Conservation (phyloP, 2,329 filamentous ascomycete genomes). For the Trichophyton benhamiae region DNA sequence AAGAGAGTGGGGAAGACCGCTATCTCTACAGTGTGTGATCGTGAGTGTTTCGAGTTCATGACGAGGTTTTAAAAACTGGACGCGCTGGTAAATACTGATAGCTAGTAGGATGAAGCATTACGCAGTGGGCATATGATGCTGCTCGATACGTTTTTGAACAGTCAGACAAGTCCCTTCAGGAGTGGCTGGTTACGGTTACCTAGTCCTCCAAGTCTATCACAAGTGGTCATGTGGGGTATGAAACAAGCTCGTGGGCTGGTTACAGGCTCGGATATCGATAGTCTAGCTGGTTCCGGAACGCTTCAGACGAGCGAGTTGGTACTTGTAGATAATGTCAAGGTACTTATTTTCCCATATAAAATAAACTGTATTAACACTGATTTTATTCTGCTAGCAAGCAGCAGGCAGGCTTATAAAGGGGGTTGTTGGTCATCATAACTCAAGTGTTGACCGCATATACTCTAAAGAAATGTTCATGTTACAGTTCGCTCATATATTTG, state of each 20-base stretch:
- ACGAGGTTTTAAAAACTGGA: not conserved
- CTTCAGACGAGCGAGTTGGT: constrained; percentile 35
- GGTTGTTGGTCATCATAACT: constrained; percentile 33
- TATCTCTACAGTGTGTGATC: constrained; percentile 67
- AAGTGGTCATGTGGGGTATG: constrained; percentile 62
- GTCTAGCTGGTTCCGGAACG: constrained; percentile 20
- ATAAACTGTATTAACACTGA: not conserved
- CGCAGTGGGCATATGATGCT: constrained; percentile 57
- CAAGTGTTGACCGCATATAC: constrained; percentile 53
- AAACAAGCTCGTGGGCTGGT: constrained; percentile 52
- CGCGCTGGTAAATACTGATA: not conserved
- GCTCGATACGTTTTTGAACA: constrained; percentile 53
- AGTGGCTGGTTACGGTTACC: constrained; percentile 48
- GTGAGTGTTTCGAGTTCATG: constrained; percentile 19
- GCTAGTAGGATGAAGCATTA: constrained; percentile 52
- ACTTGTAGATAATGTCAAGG: constrained; percentile 47
- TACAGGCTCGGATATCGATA: constrained; percentile 33
- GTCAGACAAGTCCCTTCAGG: constrained; percentile 59
- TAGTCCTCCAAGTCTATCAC: constrained; percentile 47
- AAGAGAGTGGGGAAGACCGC: constrained; percentile 66
- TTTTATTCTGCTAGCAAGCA: constrained; percentile 30
- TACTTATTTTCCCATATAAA: constrained; percentile 16
- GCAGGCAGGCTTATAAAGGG: constrained; percentile 43
- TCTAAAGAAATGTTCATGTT: constrained; percentile 53
- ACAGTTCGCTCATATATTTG: constrained; percentile 43